Base-by-base conservation (phyloP, 225 moss, liverwort and hornwort species). In the Anthoceros angustus region DNA sequence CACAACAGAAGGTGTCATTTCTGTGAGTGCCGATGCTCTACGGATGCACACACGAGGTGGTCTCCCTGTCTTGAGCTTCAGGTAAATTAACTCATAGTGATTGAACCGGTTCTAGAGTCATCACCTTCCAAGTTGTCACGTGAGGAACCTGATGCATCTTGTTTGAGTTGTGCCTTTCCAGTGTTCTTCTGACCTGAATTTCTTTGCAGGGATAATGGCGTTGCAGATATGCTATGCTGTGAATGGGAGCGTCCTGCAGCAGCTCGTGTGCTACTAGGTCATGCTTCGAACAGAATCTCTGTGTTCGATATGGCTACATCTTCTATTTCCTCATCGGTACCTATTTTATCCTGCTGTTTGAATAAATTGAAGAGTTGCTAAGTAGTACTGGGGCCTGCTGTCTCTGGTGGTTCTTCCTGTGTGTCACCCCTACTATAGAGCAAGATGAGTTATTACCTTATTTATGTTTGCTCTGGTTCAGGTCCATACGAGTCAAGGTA, bases 221-320 rank as follows among this genome's bases (percentile, higher is more conserved):
- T 82, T 63, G 67, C 68, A 70, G 84, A 75, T 39, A 80, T 80
- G 73, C 69, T 79, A 64, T 85, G 82, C 68, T 82, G 84, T 67
- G 84, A 85, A 64, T 85, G 82, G 84, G 84, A 85, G 79, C 82
- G 84, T 68, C 77, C 84, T 50, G 84, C 81, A 77, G 77, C 79
- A 69, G 73, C 77, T 73, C 79, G 79, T 76, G 70, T 85, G 50
- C 73, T 85, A 25, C 66, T 85, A 64, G 82, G 84, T 43, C 82
- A 85, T 48, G 74, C 79, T 40, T 66, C 79, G 65, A 77, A 81
- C 71, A 79, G 71, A 68, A 60, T 85, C 66, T 85, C 84, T 68
- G 77, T 85, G 26, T 72, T 85, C 21, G 84, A 85, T 72, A 72
- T 85, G 70, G 63, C 79, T 66, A 82, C 82, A 73, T 70, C 77